Percentiles rank a stretch among this genome's conserved stretches.
Conservation (phyloP, 2,329 filamentous ascomycete species). For the Claviceps arundinis region DNA sequence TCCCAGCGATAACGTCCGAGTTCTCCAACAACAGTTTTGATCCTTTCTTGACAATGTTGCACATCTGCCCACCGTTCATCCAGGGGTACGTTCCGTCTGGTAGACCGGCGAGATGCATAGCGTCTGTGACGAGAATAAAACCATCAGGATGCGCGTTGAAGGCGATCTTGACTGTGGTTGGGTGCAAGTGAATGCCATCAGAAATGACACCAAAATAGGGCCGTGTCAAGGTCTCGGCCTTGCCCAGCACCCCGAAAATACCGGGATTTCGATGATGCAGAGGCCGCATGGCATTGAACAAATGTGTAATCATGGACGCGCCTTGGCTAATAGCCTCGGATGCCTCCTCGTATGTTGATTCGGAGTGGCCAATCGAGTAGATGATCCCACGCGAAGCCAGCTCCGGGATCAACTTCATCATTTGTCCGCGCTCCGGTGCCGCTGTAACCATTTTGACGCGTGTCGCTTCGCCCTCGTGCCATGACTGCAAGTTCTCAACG, state of each 20-base stretch:
- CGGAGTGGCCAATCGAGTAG: constrained; percentile 74
- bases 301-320: constrained; percentile 79
- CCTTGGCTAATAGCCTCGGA: constrained; percentile 57
- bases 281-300: constrained; percentile 89
- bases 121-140: constrained; percentile 82
- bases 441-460: constrained; percentile 71
- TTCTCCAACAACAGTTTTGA: constrained; percentile 62
- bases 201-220: constrained; percentile 84
- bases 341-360: constrained; percentile 75
- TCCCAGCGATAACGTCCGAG: constrained; percentile 66
- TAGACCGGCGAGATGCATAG: constrained; percentile 75
- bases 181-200: constrained; percentile 82
- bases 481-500: constrained; percentile 44
- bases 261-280: constrained; percentile 85
- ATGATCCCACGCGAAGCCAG: constrained; percentile 54
- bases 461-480: constrained; percentile 20
- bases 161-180: constrained; percentile 78
- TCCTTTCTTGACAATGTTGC: constrained; percentile 56
- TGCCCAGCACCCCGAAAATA: constrained; percentile 74
- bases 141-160: constrained; percentile 76
- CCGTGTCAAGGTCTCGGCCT: constrained; percentile 40
- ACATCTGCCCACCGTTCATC: constrained; percentile 56
- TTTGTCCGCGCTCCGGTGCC: constrained; percentile 66
- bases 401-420: constrained; percentile 54
- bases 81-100: constrained; percentile 76